Base-by-base conservation (phyloP, 1,139 yeast genomes). In the Sugiyamaella sp. region DNA sequence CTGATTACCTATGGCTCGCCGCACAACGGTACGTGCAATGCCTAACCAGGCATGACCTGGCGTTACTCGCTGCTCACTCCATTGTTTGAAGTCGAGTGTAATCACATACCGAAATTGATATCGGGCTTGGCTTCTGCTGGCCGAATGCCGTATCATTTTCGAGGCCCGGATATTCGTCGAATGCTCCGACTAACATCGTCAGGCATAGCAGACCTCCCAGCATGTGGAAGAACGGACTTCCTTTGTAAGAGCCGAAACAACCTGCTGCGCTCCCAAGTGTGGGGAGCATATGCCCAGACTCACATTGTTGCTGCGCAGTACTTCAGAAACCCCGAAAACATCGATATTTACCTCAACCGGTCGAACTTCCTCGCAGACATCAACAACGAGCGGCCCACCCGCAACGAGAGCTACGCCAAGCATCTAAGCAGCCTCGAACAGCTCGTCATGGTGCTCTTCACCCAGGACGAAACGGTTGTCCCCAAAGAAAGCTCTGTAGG, bases 1-100 rank as follows among this genome's bases (percentile, higher is more conserved):
- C 71, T 88, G 48, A 73, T 87, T 14, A 85, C 95, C 0, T 86
- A 85, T 71, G 96, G 96, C 0, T 82, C 90, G 1, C 96, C 95
- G 0, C 95, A 88, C 63, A 79, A 84, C 71, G 96, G 95, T 2
- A 52, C 19, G 44, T 41, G 12, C 10, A 21, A 8, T 3, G 16
- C n/a, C 3, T 6, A 8, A 10, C 43, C 12, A 14, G 25, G 27
- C 16, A 4, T n/a, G 38, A 10, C 14, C 37, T 24, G 16, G 2
- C n/a, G n/a, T n/a, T n/a, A n/a, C n/a, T n/a, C n/a, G n/a, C n/a
- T n/a, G n/a, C n/a, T n/a, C n/a, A n/a, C n/a, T n/a, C n/a, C n/a
- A n/a, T n/a, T n/a, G n/a, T n/a, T n/a, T n/a, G n/a, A n/a, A n/a
- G n/a, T n/a, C n/a, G n/a, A n/a, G n/a, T n/a, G n/a, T n/a, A n/a